Base-by-base conservation (phyloP, 371 early-diverging fungal species). In the Mortierella sp. region DNA sequence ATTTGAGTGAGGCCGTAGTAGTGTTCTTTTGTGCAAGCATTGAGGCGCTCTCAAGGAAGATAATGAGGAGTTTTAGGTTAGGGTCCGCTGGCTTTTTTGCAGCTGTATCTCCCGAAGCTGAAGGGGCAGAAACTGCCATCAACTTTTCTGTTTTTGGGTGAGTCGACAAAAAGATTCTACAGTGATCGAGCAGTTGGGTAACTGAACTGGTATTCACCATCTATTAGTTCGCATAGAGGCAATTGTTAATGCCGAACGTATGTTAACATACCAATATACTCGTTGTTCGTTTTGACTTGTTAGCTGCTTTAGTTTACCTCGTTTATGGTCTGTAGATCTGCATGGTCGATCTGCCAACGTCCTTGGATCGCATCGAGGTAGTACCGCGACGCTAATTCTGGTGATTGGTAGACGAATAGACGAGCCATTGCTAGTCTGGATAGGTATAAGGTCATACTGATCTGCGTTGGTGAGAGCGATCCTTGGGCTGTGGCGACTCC, bases 361-460 rank as follows among this genome's bases (percentile, higher is more conserved):
- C 81, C 81, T 32, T 72, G 76, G 16, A 81, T 75, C 4, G 81
- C 81, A 22, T 81, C 81, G 21, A 72, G 45, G 45, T 75, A 81
- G 67, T 60, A 71, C 16, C 66, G 58, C 21, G 24, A 48, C 10
- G 81, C 72, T 1, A 69, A 19, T 1, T 50, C 52, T 0, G 67
- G 76, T 9, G 75, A 71, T 24, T 52, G 61, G 45, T 72, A 75
- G 24, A 75, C 55, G 4, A 69, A 22, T n/a, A 83, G 59, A 7
- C 83, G 66, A n/a, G 83, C 83, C 21, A 77, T 58, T 1, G 83
- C 63, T 19, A 83, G 74, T 33, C 79, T 66, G 2, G 83, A 72
- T 7, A 83, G 74, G 50, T 83, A 83, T 6, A 83, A 41, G 1
- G 78, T 83, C 75, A 83, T 74, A 45, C 71, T 71, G 78, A 77